These are phyloP conservation scores for Cordyceps farinosa DNA, from an alignment of 2,329 filamentous ascomycete genomes.

Conservation along the genomic window DNA sequence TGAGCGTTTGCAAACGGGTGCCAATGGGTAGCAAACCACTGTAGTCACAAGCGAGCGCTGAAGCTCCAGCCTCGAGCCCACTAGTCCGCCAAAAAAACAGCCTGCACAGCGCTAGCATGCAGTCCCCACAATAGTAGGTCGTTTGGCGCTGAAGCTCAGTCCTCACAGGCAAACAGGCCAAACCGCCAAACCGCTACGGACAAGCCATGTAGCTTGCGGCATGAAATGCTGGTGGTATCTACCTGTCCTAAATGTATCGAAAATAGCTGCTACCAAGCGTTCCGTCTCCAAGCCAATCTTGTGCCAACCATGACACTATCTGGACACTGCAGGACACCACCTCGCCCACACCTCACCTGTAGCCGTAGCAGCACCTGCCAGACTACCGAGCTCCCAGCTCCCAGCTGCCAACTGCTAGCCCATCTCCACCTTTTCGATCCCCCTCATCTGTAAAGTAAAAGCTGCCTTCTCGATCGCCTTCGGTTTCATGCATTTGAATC, in stretches of 20 bases:
- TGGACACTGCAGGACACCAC: too few species aligned
- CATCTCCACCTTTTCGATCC: conserved; percentile 19
- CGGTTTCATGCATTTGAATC: neutral
- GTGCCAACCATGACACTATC: too few species aligned
- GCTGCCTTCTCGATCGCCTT: neutral
- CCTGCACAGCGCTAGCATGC: neutral
- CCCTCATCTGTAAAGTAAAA: conserved; percentile 13
- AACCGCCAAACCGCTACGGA: neutral
- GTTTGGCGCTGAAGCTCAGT: neutral
- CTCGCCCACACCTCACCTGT: too few species aligned
- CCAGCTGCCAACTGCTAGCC: conserved; percentile 2
- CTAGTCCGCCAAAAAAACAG: neutral
- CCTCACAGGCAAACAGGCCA: too few species aligned
- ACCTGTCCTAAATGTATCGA: neutral
- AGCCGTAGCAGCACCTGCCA: neutral
- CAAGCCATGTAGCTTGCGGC: neutral
- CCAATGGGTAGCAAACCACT: neutral
- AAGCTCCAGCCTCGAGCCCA: neutral
- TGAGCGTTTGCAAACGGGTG: neutral
- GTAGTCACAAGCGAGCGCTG: neutral
- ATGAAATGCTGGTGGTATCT: neutral
- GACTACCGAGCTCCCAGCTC: neutral
- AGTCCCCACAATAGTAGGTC: neutral
- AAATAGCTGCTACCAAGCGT: neutral
- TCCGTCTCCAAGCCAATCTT: neutral